These are phyloP conservation scores for Marasmius tenuissimus DNA, from an alignment of 1,284 basidiomycete species.

Conservation along the genomic window DNA sequence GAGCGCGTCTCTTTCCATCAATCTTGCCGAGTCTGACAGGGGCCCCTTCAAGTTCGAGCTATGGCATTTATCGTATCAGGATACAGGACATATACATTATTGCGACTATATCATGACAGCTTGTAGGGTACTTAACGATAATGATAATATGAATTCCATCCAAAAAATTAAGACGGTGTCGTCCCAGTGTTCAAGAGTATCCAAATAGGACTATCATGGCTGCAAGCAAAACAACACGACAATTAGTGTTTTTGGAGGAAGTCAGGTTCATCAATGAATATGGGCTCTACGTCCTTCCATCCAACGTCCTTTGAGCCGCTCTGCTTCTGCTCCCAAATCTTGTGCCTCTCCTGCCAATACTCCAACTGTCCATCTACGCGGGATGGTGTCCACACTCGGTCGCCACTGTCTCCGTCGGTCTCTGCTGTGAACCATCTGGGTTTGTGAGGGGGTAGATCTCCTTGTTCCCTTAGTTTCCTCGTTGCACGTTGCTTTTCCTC, in stretches of 20 bases:
- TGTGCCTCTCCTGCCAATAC: conserved; percentile 85
- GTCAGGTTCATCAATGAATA: conserved; percentile 73
- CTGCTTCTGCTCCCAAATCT: conserved; percentile 50
- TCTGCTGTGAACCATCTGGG: conserved; percentile 83
- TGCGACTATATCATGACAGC: too few relatives aligned
- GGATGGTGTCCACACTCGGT: conserved; percentile 81
- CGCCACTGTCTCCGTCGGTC: conserved; percentile 83
- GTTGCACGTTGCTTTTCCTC: conserved; percentile 89
- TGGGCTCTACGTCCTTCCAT: conserved; percentile 77
- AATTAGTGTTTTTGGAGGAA: conserved; percentile 11
- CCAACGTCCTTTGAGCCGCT: conserved; percentile 24
- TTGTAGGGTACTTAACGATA: too few relatives aligned
- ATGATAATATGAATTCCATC: too few relatives aligned
- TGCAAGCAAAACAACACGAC: neutral
- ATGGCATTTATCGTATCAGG: too few relatives aligned
- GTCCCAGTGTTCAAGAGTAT: neutral
- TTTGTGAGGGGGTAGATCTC: conserved; percentile 69
- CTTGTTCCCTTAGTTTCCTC: conserved; percentile 76
- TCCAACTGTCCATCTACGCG: conserved; percentile 57
- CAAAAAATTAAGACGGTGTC: too few relatives aligned
- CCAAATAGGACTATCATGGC: neutral
- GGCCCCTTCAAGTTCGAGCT: too few relatives aligned
- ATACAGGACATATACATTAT: too few relatives aligned
- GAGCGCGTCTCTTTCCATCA: too few relatives aligned
- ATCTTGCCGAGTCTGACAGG: too few relatives aligned